Percentiles rank a stretch among this genome's conserved stretches.
These are phyloP conservation scores for Colletotrichum sidae DNA, from an alignment of 2,329 filamentous ascomycete species.

Conservation along the genomic window DNA sequence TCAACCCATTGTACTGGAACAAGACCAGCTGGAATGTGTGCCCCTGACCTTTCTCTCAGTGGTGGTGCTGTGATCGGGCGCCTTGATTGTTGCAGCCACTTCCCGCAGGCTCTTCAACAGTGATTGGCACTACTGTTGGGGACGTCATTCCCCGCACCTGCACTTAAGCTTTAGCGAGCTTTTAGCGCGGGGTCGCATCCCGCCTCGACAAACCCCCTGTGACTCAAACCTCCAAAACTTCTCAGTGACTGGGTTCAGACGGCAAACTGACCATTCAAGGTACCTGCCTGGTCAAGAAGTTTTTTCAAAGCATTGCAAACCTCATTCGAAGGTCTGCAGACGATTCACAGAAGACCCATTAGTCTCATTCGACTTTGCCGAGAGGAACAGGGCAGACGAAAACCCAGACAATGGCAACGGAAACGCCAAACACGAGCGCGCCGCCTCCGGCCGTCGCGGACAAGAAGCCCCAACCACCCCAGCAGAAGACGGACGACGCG, in stretches of 20 bases:
- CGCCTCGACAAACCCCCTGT: slow-evolving; percentile 36
- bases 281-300: too few relatives aligned
- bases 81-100: slow-evolving; percentile 2
- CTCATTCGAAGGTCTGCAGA: too few relatives aligned
- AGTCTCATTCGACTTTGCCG: neutral
- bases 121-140: slow-evolving; percentile 26
- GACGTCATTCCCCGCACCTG: slow-evolving; percentile 37
- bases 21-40: neutral
- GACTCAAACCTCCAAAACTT: slow-evolving; percentile 38
- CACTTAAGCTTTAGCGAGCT: slow-evolving; percentile 38
- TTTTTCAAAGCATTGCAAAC: too few relatives aligned
- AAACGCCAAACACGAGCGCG: slow-evolving; percentile 27
- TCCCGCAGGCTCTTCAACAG: neutral
- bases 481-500: slow-evolving; percentile 27
- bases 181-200: slow-evolving; percentile 38
- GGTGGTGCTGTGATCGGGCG: neutral
- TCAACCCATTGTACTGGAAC: neutral
- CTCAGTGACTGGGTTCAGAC: slow-evolving; percentile 12
- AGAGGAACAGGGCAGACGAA: neutral
- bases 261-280: too few relatives aligned
- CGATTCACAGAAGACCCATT: neutral
- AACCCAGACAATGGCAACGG: slow-evolving; percentile 29
- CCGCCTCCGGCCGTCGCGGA: slow-evolving; percentile 21
- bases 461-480: slow-evolving; percentile 26
- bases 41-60: neutral